Percentiles rank a stretch among this genome's conserved stretches.
These are phyloP conservation scores for Fusarium newnesense DNA, from an alignment of 2,329 filamentous ascomycete genomes.

Conservation along the genomic window DNA sequence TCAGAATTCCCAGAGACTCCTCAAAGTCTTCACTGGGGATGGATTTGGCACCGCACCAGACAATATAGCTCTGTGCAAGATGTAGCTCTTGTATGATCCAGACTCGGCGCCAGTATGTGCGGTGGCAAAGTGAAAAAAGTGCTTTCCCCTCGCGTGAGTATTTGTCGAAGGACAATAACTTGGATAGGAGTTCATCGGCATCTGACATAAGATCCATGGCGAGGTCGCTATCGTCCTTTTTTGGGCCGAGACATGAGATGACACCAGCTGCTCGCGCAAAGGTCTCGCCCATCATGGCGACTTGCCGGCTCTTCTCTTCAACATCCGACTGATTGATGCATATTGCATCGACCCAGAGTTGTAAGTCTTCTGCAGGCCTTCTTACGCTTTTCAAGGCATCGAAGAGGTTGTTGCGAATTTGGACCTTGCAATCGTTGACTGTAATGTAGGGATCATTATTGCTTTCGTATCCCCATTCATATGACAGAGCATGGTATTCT, in stretches of 20 bases:
- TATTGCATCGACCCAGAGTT: neutral
- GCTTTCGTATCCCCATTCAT: neutral
- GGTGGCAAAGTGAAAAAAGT: rapidly evolving
- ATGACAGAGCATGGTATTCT: neutral
- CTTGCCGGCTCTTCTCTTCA: neutral
- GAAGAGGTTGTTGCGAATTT: neutral
- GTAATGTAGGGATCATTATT: neutral
- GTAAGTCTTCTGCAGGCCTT: rapidly evolving
- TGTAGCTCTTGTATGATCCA: neutral
- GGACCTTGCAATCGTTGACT: rapidly evolving
- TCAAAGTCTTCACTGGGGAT: neutral
- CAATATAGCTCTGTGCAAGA: neutral
- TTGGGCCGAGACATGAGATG: neutral
- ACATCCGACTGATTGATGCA: neutral
- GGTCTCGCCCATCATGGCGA: neutral
- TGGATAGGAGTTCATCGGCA: too few species aligned
- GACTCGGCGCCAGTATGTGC: neutral
- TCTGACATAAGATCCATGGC: neutral
- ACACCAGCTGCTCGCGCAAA: rapidly evolving
- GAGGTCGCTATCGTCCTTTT: rapidly evolving
- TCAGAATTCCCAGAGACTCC: neutral
- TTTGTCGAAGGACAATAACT: rapidly evolving
- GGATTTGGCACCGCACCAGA: neutral
- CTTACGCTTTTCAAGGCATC: neutral
- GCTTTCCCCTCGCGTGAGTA: rapidly evolving